Evolutionary conservation across 75 land plant species (phyloP).

Genomic region (Cryptomeria japonica): DNA sequence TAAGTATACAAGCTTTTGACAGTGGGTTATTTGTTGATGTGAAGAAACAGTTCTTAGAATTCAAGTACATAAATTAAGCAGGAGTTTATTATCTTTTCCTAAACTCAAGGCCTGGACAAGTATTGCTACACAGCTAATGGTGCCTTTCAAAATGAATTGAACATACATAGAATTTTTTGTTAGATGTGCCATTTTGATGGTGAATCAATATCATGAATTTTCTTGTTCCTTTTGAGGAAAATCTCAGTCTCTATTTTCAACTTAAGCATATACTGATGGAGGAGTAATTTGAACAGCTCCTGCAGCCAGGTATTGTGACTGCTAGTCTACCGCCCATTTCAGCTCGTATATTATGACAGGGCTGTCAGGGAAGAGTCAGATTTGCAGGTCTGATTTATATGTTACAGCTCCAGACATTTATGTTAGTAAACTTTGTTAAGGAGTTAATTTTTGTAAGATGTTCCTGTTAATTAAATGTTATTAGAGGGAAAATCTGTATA

Average conservation of each 20-base stretch:
- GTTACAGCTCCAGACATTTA: background rate
- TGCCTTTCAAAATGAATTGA: slow-evolving; percentile 1
- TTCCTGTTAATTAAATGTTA: background rate
- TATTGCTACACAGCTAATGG: background rate
- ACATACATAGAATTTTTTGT: background rate
- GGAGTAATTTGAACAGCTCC: background rate
- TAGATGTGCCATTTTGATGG: background rate
- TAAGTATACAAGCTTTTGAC: background rate
- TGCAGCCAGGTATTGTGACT: background rate
- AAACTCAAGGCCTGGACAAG: background rate
- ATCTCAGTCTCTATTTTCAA: background rate
- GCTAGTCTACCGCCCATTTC: background rate
- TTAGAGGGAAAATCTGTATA: background rate
- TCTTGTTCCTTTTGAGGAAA: background rate
- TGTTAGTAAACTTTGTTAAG: background rate
- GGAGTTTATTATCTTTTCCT: background rate
- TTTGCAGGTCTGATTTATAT: background rate
- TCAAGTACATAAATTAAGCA: background rate
- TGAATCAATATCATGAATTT: background rate
- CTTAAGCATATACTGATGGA: background rate
- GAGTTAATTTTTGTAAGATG: background rate
- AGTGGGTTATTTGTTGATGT: background rate
- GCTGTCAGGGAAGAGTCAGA: slow-evolving; percentile 5
- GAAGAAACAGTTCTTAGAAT: background rate
- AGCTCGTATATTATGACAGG: background rate